These are phyloP conservation scores for Claviceps humidiphila DNA, from an alignment of 2,329 filamentous ascomycete species.

Conservation along the genomic window DNA sequence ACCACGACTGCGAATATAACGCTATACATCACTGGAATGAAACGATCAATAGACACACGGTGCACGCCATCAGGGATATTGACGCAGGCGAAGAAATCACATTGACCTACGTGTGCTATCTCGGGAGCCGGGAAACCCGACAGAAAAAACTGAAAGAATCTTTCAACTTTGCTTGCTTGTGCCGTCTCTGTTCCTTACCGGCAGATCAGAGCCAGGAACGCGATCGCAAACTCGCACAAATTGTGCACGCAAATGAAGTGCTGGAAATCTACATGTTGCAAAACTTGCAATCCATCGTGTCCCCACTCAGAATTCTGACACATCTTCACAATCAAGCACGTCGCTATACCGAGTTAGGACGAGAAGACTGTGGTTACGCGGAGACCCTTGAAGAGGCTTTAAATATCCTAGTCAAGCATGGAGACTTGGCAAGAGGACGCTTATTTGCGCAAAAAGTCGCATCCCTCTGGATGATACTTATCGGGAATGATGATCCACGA, in stretches of 20 bases:
- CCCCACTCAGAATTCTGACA: not conserved
- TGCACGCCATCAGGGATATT: not conserved
- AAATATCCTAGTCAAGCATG: not conserved
- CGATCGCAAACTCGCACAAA: not conserved
- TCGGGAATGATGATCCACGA: not conserved
- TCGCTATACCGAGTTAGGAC: not conserved
- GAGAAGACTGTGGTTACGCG: not conserved
- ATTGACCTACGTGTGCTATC: not conserved
- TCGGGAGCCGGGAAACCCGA: not conserved
- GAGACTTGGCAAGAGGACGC: not conserved
- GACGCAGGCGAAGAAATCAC: not conserved
- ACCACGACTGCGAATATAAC: not conserved
- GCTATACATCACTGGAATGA: not conserved
- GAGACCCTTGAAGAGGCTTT: not conserved
- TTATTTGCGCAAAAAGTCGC: not conserved
- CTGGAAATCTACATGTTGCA: not conserved
- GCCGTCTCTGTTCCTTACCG: not conserved
- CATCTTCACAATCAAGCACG: not conserved
- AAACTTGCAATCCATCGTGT: too few relatives aligned
- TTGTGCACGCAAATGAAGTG: not conserved
- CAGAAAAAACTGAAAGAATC: not conserved
- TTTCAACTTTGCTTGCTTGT: not conserved
- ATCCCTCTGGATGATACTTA: not conserved
- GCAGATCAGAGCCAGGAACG: not conserved
- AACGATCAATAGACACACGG: not conserved